Conservation (phyloP, 2,329 filamentous ascomycete species). For the Paraphoma chrysanthemicola region DNA sequence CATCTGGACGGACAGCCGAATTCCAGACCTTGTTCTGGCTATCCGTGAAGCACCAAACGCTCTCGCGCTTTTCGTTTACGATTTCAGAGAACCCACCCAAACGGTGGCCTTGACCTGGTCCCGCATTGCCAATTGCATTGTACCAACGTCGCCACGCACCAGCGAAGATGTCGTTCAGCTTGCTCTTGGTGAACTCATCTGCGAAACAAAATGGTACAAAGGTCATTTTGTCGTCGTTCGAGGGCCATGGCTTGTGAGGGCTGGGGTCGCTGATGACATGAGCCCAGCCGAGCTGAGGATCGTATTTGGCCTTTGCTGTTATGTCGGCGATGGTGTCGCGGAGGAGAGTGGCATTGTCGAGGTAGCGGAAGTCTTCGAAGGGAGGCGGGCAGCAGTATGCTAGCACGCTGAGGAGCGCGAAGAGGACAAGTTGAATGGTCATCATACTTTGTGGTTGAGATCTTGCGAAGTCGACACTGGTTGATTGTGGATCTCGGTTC, state of each 20-base stretch:
- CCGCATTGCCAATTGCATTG: not conserved
- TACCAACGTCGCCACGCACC: conserved; percentile 2
- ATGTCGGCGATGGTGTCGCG: not conserved
- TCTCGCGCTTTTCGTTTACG: not conserved
- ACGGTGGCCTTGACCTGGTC: not conserved
- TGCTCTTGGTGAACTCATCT: not conserved
- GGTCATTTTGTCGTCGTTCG: not conserved
- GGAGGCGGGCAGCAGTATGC: conserved; percentile 3
- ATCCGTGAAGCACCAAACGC: not conserved
- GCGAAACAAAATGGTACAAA: conserved; percentile 2
- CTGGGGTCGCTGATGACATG: conserved; percentile 1
- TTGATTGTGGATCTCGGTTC: too few species aligned
- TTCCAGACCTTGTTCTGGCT: not conserved
- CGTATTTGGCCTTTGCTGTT: not conserved
- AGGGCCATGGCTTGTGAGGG: conserved; percentile 7
- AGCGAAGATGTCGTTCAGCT: not conserved
- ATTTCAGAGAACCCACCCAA: conserved; percentile 3
- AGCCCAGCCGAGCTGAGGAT: conserved; percentile 1
- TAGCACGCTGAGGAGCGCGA: not conserved
- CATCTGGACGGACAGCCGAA: not conserved
- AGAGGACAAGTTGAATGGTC: not conserved
- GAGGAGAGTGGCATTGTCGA: conserved; percentile 7
- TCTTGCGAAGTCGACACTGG: too few species aligned
- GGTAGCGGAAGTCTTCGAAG: conserved; percentile 10
- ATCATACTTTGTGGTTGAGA: not conserved